Percentiles rank a stretch among this genome's conserved stretches.
Conservation (phyloP, 805 yeast species). For the Soucietia sequanensis region DNA sequence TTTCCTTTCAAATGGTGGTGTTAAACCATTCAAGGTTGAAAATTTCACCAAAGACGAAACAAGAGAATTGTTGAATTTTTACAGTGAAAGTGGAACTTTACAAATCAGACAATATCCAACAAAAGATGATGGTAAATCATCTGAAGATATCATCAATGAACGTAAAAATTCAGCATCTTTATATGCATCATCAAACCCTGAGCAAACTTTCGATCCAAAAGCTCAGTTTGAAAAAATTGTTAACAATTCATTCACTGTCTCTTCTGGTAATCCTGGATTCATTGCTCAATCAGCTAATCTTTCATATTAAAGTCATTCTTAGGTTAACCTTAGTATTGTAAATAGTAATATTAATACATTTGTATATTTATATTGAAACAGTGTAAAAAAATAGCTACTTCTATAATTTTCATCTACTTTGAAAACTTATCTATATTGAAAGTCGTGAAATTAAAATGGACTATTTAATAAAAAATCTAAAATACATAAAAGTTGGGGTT, state of each 20-base stretch:
- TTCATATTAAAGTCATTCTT: slow-evolving; percentile 20
- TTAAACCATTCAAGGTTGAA: slow-evolving; percentile 22
- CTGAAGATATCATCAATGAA: slow-evolving; percentile 8
- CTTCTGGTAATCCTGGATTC: slow-evolving; percentile 42
- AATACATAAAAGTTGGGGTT: too few relatives aligned
- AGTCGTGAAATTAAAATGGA: too few relatives aligned
- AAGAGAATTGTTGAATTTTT: slow-evolving; percentile 29
- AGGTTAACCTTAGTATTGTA: too few relatives aligned
- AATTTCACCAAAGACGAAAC: slow-evolving; percentile 31
- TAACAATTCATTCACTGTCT: slow-evolving; percentile 27
- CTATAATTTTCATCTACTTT: too few relatives aligned
- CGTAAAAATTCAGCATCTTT: slow-evolving; percentile 5
- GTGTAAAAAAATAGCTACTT: too few relatives aligned
- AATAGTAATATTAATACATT: too few relatives aligned
- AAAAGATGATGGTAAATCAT: slow-evolving; percentile 16
- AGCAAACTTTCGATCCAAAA: slow-evolving; percentile 15
- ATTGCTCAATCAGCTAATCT: slow-evolving; percentile 31
- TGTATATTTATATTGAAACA: too few relatives aligned
- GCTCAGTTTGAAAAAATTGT: slow-evolving; percentile 28
- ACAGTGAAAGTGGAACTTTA: slow-evolving; percentile 30
- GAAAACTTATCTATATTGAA: too few relatives aligned
- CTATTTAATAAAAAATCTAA: too few relatives aligned
- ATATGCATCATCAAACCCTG: slow-evolving; percentile 6
- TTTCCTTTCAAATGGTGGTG: slow-evolving; percentile 38
- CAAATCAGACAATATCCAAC: slow-evolving; percentile 32